phyloP scores from a whole-genome alignment of 108 stramenopile species.

The Parmales sp. region DNA sequence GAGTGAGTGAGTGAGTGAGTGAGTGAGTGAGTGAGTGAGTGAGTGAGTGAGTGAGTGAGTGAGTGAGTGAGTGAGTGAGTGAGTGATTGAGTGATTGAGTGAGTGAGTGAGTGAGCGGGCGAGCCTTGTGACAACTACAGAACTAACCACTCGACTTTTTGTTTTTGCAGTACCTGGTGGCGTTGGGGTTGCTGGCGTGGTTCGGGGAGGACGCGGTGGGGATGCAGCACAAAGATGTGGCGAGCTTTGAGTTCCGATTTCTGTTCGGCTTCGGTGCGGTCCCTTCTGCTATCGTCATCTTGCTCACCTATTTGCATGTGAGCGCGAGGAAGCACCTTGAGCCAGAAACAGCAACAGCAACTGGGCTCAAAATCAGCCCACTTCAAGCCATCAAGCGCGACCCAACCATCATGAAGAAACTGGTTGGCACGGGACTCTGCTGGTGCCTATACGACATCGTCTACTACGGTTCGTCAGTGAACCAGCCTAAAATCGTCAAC shows the following conservation, averaged over 20 bases:
- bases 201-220: neutral
- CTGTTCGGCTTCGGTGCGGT: conserved; percentile 2
- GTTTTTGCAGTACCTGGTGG: conserved; percentile 1
- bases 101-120: too few relatives aligned
- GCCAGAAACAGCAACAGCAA: neutral
- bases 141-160: too few relatives aligned
- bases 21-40: neutral
- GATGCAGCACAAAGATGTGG: neutral
- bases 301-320: neutral
- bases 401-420: neutral
- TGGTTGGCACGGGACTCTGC: neutral
- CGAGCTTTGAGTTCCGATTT: neutral
- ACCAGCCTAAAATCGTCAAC: conserved; percentile 4
- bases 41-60: neutral
- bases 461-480: conserved; percentile 8
- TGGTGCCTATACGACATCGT: conserved; percentile 12
- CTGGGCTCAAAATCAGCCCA: neutral
- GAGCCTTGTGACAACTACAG: too few relatives aligned
- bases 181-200: neutral
- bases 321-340: neutral
- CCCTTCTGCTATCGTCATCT: neutral
- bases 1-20: neutral
- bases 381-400: too few relatives aligned
- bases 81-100: too few relatives aligned
- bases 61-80: neutral